phyloP scores from a whole-genome alignment of 2,329 filamentous ascomycete genomes.

The Helotiales sp. region DNA sequence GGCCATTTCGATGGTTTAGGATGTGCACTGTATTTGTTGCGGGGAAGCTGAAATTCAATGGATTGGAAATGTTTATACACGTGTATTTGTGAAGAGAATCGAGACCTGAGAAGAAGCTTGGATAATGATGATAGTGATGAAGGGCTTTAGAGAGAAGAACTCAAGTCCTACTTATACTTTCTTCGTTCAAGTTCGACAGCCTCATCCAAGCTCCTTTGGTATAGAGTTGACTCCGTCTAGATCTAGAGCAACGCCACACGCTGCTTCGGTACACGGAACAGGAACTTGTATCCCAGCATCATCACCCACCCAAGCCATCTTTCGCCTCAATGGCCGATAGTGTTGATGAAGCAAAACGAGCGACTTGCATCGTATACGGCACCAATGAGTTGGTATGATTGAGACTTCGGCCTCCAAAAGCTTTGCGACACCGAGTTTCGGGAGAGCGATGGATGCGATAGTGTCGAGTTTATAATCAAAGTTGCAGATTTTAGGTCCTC shows the following conservation, averaged over 20 bases:
- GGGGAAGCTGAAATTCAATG: neutral
- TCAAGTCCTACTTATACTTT: neutral
- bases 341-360: neutral
- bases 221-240: too few species aligned
- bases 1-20: conserved; percentile 23
- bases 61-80: neutral
- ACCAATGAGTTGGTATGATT: neutral
- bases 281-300: too few species aligned
- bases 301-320: too few species aligned
- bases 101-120: neutral
- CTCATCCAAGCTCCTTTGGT: neutral
- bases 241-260: too few species aligned
- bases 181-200: neutral
- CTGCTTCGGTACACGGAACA: too few species aligned
- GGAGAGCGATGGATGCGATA: conserved; percentile 6
- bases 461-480: conserved; percentile 17
- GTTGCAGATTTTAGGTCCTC: neutral
- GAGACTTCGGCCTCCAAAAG: neutral
- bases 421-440: conserved; percentile 4
- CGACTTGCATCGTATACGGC: neutral
- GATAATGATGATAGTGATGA: neutral
- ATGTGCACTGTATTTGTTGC: neutral
- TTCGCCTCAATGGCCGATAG: neutral
- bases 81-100: neutral
- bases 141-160: neutral